These are phyloP conservation scores for Arachis stenosperma DNA, from an alignment of 306 rosid species.

Conservation along the genomic window DNA sequence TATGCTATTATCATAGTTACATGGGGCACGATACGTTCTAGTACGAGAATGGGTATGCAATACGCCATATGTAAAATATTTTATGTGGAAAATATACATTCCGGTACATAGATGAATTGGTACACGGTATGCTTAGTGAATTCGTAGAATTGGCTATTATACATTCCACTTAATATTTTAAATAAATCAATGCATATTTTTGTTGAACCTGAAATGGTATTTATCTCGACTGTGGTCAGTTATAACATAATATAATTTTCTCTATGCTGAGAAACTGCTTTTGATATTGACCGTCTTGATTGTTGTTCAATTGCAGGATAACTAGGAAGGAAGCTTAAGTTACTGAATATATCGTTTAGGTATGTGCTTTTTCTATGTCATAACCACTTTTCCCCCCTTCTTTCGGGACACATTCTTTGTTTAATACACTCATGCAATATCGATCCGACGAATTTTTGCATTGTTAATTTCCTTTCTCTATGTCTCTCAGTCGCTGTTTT, in stretches of 20 bases:
- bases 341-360: slow-evolving; percentile 44
- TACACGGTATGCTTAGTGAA: too few relatives aligned
- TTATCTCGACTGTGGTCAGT: neutral
- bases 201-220: neutral
- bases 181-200: neutral
- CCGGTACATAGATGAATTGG: too few relatives aligned
- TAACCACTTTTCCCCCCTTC: slow-evolving; percentile 1
- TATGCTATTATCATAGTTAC: neutral
- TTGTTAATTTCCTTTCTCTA: neutral
- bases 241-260: neutral
- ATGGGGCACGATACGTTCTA: too few relatives aligned
- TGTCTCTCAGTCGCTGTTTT: neutral
- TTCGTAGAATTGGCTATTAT: neutral
- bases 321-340: slow-evolving; percentile 86
- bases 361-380: slow-evolving; percentile 37
- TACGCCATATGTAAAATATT: too few relatives aligned
- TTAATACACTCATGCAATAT: slow-evolving; percentile 8
- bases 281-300: slow-evolving; percentile 19
- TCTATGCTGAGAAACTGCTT: slow-evolving; percentile 8
- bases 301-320: slow-evolving; percentile 61
- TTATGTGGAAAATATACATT: too few relatives aligned
- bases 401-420: neutral
- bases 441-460: neutral
- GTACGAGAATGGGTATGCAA: too few relatives aligned
- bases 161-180: slow-evolving; percentile 2